A percentile compares a stretch with the other conserved stretches of the same genome.
Evolutionary conservation across 306 rosid genomes (phyloP).

Genomic region (Citrullus mucosospermus): DNA sequence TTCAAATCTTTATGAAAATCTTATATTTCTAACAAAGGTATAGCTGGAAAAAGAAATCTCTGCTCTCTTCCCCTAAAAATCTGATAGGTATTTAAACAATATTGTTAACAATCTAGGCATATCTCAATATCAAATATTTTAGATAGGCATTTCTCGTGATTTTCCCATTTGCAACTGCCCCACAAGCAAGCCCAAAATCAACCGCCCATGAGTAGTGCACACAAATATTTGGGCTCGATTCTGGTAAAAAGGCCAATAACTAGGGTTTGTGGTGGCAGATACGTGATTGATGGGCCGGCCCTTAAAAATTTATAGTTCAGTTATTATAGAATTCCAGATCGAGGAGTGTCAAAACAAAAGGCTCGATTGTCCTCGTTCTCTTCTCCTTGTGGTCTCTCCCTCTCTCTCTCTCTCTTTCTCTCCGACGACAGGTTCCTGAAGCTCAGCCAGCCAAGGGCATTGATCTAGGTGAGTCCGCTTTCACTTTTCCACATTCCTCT

Average conservation of each 20-base stretch:
- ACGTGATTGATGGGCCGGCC: background rate
- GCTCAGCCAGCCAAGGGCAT: conserved; percentile 26
- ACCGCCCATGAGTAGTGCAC: background rate
- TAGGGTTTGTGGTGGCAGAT: too few species aligned
- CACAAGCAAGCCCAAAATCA: background rate
- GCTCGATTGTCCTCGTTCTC: background rate
- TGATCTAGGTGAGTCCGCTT: conserved; percentile 27
- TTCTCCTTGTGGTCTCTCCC: background rate
- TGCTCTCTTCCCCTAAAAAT: too few species aligned
- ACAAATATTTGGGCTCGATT: background rate
- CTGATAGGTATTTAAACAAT: too few species aligned
- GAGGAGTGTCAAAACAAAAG: background rate
- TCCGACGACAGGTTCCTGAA: conserved; percentile 12
- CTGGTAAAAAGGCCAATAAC: background rate
- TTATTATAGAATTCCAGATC: background rate
- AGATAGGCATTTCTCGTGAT: too few species aligned
- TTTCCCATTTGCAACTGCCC: too few species aligned
- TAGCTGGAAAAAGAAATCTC: too few species aligned
- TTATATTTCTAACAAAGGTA: too few species aligned
- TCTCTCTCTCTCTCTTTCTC: background rate
- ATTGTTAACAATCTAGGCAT: too few species aligned
- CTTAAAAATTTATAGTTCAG: background rate
- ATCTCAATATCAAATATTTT: too few species aligned
- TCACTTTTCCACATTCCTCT: conserved; percentile 4
- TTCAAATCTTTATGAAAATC: too few species aligned